Evolutionary conservation across 2,329 filamentous ascomycete genomes (phyloP), one percentile per base, ranked within the genome.

Genomic region (Claviceps sp.): DNA sequence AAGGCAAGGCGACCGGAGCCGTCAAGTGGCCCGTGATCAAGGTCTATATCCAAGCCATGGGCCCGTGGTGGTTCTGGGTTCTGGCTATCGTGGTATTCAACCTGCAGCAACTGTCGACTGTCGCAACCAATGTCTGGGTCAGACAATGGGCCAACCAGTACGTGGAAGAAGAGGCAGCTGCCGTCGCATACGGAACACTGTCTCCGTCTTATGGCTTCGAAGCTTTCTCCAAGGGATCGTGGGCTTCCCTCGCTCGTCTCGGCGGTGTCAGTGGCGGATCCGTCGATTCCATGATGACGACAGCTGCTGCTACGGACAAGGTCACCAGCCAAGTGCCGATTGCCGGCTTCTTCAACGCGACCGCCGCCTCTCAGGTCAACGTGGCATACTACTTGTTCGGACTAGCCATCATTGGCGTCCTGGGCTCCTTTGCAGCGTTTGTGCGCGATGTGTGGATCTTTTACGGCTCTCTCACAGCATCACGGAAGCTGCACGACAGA

Each of bases 21-120:
- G 89, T 98, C 60, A 93, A 95, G 65, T 84, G 89, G 76, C 77
- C 80, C 22, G 90, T 95, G 49, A 85, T 98, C 61, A 73, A 82
- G 55, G 81, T 95, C 63, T 98, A 98, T 65, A 77, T 98, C 18
- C 71, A 70, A 54, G 80, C 90, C 57, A 98, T 98, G 93, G 93
- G 93, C n/a, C 77, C 84, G 4, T 95, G 89, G 88, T 90, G 88
- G 76, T 98, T 95, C 71, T 98, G 93, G 93, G 67, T 85, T 47
- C 71, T 87, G 38, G 86, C 90, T 20, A 69, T 82, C 14, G 58
- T 82, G 4, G 83, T 90, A 40, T 97, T 98, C 62, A 76, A 77
- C 30, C 71, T 85, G 45, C 90, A 96, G 64, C 93, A 98, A 65
- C 66, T 95, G 37, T 85, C 86, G 4, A 86, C 86, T 24, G 85